A percentile compares a stretch with the other conserved stretches of the same genome.
phyloP scores from a whole-genome alignment of 805 yeast species.

The Ascoidea tarda region DNA sequence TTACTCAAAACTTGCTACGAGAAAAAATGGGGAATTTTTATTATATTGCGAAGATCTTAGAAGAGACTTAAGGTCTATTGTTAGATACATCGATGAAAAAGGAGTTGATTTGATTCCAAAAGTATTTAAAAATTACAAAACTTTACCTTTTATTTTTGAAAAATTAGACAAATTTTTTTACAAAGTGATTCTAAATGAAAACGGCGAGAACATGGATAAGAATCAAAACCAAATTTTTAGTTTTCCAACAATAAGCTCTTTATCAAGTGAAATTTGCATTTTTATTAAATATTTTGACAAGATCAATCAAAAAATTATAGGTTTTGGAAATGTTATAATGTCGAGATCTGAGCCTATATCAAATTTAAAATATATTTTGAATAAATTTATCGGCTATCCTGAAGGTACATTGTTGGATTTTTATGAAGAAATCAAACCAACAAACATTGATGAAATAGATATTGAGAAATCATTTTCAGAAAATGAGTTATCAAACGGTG shows the following conservation, averaged over 20 bases:
- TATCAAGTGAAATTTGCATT: conserved; percentile 19
- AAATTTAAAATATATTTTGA: conserved; percentile 25
- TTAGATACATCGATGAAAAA: background rate
- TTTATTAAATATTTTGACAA: conserved; percentile 61
- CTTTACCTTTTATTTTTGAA: conserved; percentile 1
- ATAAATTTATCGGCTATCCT: conserved; percentile 24
- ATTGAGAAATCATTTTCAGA: conserved; percentile 30
- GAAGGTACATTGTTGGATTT: conserved; percentile 21
- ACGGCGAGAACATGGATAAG: conserved; percentile 10
- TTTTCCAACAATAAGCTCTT: background rate
- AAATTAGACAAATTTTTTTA: background rate
- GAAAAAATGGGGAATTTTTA: conserved; percentile 34
- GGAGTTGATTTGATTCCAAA: background rate
- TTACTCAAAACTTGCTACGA: conserved; percentile 29
- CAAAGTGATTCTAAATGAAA: background rate
- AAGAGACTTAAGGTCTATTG: conserved; percentile 1
- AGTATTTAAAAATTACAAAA: no score
- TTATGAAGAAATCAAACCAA: conserved; percentile 50
- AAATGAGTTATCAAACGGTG: conserved; percentile 54
- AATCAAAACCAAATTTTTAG: conserved; percentile 11
- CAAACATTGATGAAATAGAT: conserved; percentile 31
- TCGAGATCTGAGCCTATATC: conserved; percentile 31
- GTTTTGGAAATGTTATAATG: conserved; percentile 47
- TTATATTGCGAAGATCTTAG: conserved; percentile 52
- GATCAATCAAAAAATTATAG: conserved; percentile 36